A percentile compares a stretch with the other conserved stretches of the same genome.
These are phyloP conservation scores for Melampsora larici-populina DNA, from an alignment of 1,284 basidiomycete species.

Conservation along the genomic window DNA sequence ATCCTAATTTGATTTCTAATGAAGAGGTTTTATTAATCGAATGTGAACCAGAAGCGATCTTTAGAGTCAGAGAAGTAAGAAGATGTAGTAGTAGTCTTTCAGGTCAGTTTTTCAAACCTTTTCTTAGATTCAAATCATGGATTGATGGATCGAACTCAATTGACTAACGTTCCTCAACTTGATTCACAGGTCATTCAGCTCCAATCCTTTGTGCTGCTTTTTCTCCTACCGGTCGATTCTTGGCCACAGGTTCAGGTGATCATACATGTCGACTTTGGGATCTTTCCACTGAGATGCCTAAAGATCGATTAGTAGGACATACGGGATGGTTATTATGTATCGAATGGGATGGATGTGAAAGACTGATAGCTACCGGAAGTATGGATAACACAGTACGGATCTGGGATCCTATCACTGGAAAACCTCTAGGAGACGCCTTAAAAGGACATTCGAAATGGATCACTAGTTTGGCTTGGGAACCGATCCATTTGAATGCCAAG, in stretches of 20 bases:
- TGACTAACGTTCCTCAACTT: slow-evolving; percentile 18
- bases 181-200: slow-evolving; percentile 75
- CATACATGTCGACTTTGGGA: slow-evolving; percentile 92
- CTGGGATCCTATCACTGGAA: slow-evolving; percentile 87
- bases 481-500: slow-evolving; percentile 75
- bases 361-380: slow-evolving; percentile 86
- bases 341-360: slow-evolving; percentile 92
- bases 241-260: slow-evolving; percentile 94
- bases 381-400: slow-evolving; percentile 74
- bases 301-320: slow-evolving; percentile 81
- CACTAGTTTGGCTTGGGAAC: slow-evolving; percentile 93
- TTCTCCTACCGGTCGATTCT: slow-evolving; percentile 82
- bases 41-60: slow-evolving; percentile 92
- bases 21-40: slow-evolving; percentile 82
- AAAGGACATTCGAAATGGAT: slow-evolving; percentile 96
- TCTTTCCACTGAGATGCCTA: slow-evolving; percentile 85
- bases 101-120: too few relatives aligned
- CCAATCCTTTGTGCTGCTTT: slow-evolving; percentile 94
- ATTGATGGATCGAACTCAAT: too few relatives aligned
- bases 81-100: slow-evolving; percentile 87
- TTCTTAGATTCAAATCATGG: too few relatives aligned
- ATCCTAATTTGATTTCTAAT: slow-evolving; percentile 62
- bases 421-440: slow-evolving; percentile 74
- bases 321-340: slow-evolving; percentile 93
- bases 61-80: slow-evolving; percentile 86